Evolutionary conservation across 2,329 filamentous ascomycete species (phyloP).

Genomic region (Alternaria solani): DNA sequence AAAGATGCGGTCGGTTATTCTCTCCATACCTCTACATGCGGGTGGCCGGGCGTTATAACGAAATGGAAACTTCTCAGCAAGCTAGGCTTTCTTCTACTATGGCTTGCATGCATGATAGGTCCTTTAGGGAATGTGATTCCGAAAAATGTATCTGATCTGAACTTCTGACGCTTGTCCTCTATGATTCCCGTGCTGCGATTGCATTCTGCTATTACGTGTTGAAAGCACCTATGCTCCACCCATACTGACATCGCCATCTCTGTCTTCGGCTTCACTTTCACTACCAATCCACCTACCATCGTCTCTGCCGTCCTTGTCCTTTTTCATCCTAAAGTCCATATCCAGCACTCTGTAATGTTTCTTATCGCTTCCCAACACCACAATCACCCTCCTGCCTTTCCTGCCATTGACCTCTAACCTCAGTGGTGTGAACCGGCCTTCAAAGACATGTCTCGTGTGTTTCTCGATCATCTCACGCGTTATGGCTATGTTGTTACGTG

Average conservation of each 20-base stretch:
- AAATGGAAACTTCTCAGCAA: conserved; percentile 41
- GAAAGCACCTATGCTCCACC: not conserved
- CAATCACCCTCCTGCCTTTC: conserved; percentile 60
- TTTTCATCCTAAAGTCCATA: conserved; percentile 54
- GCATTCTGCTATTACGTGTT: not conserved
- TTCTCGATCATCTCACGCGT: conserved; percentile 15
- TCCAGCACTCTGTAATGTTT: conserved; percentile 66
- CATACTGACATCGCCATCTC: conserved; percentile 7
- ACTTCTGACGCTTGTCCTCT: conserved; percentile 26
- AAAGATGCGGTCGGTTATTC: conserved; percentile 48
- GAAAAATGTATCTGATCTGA: conserved; percentile 48
- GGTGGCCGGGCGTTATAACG: conserved; percentile 51
- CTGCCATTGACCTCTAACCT: conserved; percentile 65
- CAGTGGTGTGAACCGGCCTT: conserved; percentile 57
- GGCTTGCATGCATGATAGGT: conserved; percentile 48
- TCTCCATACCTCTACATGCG: conserved; percentile 49
- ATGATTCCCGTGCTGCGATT: not conserved
- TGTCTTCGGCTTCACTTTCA: conserved; percentile 18
- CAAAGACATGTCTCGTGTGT: conserved; percentile 59
- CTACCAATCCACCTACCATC: conserved; percentile 6
- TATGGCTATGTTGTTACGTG: conserved; percentile 9
- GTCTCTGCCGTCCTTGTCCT: conserved; percentile 15
- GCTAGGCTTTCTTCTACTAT: conserved; percentile 39
- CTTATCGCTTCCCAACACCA: conserved; percentile 63
- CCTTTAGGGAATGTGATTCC: conserved; percentile 49